A percentile compares a stretch with the other conserved stretches of the same genome.
Conservation (phyloP, 306 rosid species). For the Sophora flavescens region DNA sequence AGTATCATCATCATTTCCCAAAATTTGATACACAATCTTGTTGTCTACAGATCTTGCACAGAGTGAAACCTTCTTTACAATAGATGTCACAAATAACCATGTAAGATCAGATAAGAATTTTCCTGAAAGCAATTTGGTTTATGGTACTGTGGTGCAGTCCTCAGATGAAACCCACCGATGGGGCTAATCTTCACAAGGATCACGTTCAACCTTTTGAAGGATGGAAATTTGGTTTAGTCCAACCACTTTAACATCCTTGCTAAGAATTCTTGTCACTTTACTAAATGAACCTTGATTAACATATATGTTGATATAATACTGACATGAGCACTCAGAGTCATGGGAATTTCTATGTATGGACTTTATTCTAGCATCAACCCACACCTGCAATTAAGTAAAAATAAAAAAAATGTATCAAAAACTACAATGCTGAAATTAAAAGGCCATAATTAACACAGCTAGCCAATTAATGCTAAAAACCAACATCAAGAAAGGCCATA, state of each 20-base stretch:
- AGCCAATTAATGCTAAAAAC: background rate
- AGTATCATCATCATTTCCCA: conserved; percentile 49
- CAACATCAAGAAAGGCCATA: background rate
- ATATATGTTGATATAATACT: conserved; percentile 73
- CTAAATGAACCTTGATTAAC: conserved; percentile 82
- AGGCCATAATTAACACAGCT: background rate
- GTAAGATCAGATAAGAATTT: conserved; percentile 73
- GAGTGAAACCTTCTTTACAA: conserved; percentile 64
- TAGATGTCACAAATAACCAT: conserved; percentile 77
- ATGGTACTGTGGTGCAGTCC: conserved; percentile 61
- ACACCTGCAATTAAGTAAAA: conserved; percentile 55
- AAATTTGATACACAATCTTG: conserved; percentile 77
- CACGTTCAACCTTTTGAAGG: conserved; percentile 69
- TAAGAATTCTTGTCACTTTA: conserved; percentile 65
- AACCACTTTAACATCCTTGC: conserved; percentile 59
- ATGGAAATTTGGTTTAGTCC: conserved; percentile 68
- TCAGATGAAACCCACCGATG: conserved; percentile 80
- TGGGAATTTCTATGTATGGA: conserved; percentile 82
- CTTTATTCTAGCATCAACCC: conserved; percentile 84
- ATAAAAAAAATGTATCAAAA: background rate
- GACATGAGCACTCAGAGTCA: conserved; percentile 71
- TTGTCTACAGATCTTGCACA: conserved; percentile 67
- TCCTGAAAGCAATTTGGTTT: conserved; percentile 76
- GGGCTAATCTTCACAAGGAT: conserved; percentile 56
- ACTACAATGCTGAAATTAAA: background rate